phyloP scores from a whole-genome alignment of 257 asterid species.

The Verbascum thapsus region DNA sequence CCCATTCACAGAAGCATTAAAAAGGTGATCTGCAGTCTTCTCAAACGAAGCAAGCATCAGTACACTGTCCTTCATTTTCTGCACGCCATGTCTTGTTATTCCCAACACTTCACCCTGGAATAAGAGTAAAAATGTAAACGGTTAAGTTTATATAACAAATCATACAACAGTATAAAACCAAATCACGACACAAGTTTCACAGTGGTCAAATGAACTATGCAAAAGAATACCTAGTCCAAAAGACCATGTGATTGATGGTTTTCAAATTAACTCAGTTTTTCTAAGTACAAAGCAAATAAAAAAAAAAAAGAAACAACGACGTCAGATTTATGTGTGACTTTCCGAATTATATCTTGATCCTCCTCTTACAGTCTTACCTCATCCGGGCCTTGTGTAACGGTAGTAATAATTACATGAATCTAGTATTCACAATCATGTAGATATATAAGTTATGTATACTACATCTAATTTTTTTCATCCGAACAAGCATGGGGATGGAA shows the following conservation, averaged over 20 bases:
- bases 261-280: neutral
- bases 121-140: neutral
- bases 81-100: constrained; percentile 79
- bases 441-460: neutral
- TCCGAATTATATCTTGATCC: constrained; percentile 1
- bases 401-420: neutral
- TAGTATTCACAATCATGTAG: neutral
- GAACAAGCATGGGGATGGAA: neutral
- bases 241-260: neutral
- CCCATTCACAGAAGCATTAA: constrained; percentile 83
- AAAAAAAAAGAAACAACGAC: neutral
- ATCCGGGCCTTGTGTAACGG: neutral
- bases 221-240: neutral
- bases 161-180: neutral
- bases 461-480: neutral
- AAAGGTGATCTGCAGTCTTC: constrained; percentile 84
- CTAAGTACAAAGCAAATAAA: neutral
- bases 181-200: neutral
- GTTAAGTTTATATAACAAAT: constrained; percentile 8
- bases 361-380: neutral
- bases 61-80: constrained; percentile 88
- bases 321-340: neutral
- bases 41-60: constrained; percentile 94
- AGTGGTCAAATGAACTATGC: neutral
- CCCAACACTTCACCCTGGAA: constrained; percentile 93